Conservation (phyloP, 352 stramenopile genomes). For the Pythium sp. region DNA sequence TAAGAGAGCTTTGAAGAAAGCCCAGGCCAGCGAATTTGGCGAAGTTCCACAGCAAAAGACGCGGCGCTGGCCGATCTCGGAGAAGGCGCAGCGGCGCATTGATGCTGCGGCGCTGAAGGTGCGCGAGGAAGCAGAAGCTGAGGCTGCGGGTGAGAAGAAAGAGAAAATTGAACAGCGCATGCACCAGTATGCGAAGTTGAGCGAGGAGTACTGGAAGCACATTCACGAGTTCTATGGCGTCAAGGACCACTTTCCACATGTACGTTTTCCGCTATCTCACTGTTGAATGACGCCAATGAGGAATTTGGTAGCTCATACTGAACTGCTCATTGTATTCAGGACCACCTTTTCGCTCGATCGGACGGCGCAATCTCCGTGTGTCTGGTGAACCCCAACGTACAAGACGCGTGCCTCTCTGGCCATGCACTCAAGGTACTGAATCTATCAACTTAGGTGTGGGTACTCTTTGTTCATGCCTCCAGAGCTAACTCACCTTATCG, state of each 20-base stretch:
- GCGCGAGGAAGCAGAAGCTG: slow-evolving; percentile 14
- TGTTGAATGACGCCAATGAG: not conserved
- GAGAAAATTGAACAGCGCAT: slow-evolving; percentile 16
- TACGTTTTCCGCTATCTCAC: slow-evolving; percentile 18
- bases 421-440: slow-evolving; percentile 36
- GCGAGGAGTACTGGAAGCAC: slow-evolving; percentile 46
- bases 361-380: slow-evolving; percentile 64
- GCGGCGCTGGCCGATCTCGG: slow-evolving; percentile 37
- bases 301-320: not conserved
- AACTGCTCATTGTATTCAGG: slow-evolving; percentile 22
- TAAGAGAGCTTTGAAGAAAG: slow-evolving; percentile 21
- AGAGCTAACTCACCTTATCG: not conserved
- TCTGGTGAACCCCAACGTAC: slow-evolving; percentile 55
- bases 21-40: slow-evolving; percentile 33
- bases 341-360: slow-evolving; percentile 61
- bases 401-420: slow-evolving; percentile 51
- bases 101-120: slow-evolving; percentile 9
- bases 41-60: slow-evolving; percentile 24
- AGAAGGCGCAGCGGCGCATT: slow-evolving; percentile 26
- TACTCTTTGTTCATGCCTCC: no score
- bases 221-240: slow-evolving; percentile 72
- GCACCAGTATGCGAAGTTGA: slow-evolving; percentile 54
- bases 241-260: slow-evolving; percentile 46
- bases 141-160: slow-evolving; percentile 9
- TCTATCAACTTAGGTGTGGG: no score